Conservation (phyloP, 352 stramenopile species). For the Pythium dissimile region DNA sequence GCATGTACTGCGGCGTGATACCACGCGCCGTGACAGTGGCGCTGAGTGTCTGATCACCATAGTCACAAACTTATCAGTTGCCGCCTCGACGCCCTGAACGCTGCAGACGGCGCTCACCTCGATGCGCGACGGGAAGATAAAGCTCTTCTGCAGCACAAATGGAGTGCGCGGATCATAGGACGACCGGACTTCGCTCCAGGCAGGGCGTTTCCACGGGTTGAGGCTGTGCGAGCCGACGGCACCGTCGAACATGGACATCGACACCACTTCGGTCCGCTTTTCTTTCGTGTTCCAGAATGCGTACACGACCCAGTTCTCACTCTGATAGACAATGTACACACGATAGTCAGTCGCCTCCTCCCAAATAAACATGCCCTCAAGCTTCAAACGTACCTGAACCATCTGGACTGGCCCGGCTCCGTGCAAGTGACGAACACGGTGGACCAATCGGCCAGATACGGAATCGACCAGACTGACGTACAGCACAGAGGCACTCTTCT, state of each 20-base stretch:
- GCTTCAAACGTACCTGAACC: conserved; percentile 53
- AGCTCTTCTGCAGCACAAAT: conserved; percentile 95
- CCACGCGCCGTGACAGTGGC: conserved; percentile 92
- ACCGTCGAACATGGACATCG: conserved; percentile 93
- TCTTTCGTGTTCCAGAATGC: conserved; percentile 94
- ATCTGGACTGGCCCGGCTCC: conserved; percentile 64
- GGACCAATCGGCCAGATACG: conserved; percentile 91
- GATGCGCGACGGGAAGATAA: conserved; percentile 90
- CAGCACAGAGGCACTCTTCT: conserved; percentile 41
- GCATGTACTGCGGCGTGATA: conserved; percentile 93
- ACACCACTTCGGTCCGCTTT: conserved; percentile 81
- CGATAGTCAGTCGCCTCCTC: background rate
- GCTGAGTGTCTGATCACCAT: conserved; percentile 66
- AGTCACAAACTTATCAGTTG: background rate
- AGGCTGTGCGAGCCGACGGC: conserved; percentile 95
- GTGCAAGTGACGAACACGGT: conserved; percentile 87
- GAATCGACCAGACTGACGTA: conserved; percentile 94
- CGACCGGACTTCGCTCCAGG: conserved; percentile 87
- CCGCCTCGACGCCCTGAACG: background rate
- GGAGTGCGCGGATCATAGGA: conserved; percentile 88
- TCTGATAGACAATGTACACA: conserved; percentile 32
- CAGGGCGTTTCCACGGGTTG: conserved; percentile 92
- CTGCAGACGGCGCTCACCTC: conserved; percentile 30
- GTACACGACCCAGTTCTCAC: conserved; percentile 97
- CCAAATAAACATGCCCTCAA: too few relatives aligned